A percentile compares a stretch with the other conserved stretches of the same genome.
Conservation (phyloP, 1,284 basidiomycete species). For the Ceratobasidium sp. region DNA sequence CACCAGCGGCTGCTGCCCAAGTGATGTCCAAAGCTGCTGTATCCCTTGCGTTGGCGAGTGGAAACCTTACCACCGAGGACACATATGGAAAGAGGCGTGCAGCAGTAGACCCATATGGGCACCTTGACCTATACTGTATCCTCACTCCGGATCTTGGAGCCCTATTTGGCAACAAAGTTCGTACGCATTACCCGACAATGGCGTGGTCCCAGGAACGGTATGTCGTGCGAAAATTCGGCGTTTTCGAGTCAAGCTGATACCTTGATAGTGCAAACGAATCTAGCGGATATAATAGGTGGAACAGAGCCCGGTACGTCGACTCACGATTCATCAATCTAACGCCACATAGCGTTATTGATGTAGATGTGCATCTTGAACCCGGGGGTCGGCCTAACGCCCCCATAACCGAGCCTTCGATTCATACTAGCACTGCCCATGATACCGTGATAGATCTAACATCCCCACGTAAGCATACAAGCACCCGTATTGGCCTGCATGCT, state of each 20-base stretch:
- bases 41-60: slow-evolving; percentile 13
- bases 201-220: neutral
- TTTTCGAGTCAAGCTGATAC: no score
- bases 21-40: slow-evolving; percentile 31
- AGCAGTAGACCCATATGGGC: neutral
- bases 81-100: neutral
- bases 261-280: no score
- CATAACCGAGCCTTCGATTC: neutral
- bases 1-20: slow-evolving; percentile 17
- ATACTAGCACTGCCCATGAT: neutral
- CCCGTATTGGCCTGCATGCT: neutral
- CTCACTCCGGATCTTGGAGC: neutral
- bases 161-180: slow-evolving; percentile 14
- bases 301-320: no score
- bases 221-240: neutral
- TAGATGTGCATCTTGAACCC: no score
- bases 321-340: no score
- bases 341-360: no score
- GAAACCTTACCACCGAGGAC: neutral
- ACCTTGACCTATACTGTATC: neutral
- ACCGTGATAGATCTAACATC: no score
- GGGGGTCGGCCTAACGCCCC: no score
- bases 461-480: neutral
- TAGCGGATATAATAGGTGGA: no score
- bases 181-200: neutral